Percentiles rank a stretch among this genome's conserved stretches.
Evolutionary conservation across 2,329 filamentous ascomycete species (phyloP).

Genomic region (Cladosporium sp.): DNA sequence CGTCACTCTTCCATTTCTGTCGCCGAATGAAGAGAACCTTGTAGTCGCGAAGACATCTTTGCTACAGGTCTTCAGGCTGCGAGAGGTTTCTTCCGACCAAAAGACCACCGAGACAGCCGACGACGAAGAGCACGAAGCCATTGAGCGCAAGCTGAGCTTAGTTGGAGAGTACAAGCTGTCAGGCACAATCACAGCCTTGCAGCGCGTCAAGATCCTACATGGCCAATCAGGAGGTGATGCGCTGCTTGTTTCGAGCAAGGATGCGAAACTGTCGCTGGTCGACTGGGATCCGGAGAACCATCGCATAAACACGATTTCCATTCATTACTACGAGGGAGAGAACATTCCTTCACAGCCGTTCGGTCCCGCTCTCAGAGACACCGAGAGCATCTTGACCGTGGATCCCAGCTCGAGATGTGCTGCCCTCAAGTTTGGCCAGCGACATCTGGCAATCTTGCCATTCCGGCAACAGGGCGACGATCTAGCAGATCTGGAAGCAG

Average conservation of each 20-base stretch:
- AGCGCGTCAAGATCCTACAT: constrained; percentile 69
- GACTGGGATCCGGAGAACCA: constrained; percentile 87
- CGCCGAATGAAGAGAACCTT: constrained; percentile 75
- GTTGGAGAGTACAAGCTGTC: constrained; percentile 80
- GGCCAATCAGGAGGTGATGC: constrained; percentile 81
- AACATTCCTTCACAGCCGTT: constrained; percentile 66
- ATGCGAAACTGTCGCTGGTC: constrained; percentile 88
- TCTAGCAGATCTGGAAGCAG: constrained; percentile 73
- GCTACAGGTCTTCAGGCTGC: constrained; percentile 77
- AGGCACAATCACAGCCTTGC: constrained; percentile 81
- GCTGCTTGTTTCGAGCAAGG: constrained; percentile 78
- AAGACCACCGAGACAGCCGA: neutral
- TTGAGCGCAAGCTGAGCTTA: constrained; percentile 68
- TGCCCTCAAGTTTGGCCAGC: constrained; percentile 84
- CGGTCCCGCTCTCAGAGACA: constrained; percentile 72
- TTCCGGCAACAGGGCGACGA: constrained; percentile 86
- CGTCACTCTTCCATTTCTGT: constrained; percentile 74
- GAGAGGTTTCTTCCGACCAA: neutral
- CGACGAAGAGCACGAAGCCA: constrained; percentile 14
- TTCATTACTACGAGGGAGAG: constrained; percentile 97
- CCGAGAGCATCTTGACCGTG: constrained; percentile 77
- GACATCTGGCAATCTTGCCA: constrained; percentile 88
- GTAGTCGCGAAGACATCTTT: constrained; percentile 89
- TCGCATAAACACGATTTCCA: constrained; percentile 82
- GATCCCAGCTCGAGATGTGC: constrained; percentile 93